These are phyloP conservation scores for Parathielavia hyrcaniae DNA, from an alignment of 495 filamentous ascomycete genomes.

Conservation along the genomic window DNA sequence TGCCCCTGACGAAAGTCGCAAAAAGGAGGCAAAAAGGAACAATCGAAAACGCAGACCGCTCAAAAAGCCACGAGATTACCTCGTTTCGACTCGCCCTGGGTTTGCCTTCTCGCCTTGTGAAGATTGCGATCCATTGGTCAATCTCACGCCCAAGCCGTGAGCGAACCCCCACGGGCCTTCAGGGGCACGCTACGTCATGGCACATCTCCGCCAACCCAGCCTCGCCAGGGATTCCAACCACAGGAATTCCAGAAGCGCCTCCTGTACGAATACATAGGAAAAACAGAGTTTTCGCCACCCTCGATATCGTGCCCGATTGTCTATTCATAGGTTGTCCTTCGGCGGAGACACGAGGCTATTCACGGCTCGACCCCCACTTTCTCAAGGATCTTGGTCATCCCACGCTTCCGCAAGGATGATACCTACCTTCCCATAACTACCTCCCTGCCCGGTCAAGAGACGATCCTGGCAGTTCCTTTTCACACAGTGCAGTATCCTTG, in stretches of 20 bases:
- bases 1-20: too few species aligned
- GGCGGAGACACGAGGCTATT: not conserved
- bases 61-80: not conserved
- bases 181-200: conserved; percentile 7
- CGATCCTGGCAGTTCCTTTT: too few species aligned
- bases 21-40: too few species aligned
- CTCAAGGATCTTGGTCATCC: not conserved
- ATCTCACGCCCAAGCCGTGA: conserved; percentile 1
- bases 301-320: too few species aligned
- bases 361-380: not conserved
- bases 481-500: not conserved
- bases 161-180: conserved; percentile 1
- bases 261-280: too few species aligned
- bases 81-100: not conserved
- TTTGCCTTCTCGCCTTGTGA: not conserved
- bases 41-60: not conserved
- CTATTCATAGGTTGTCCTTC: too few species aligned
- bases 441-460: too few species aligned
- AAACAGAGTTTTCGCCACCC: too few species aligned
- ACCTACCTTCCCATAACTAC: too few species aligned
- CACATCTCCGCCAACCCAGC: not conserved
- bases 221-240: not conserved
- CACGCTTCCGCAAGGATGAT: not conserved
- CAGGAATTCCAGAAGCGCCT: not conserved
- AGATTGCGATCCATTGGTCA: conserved; percentile 3